Percentiles rank a stretch among this genome's conserved stretches.
phyloP scores from a whole-genome alignment of 2,329 filamentous ascomycete species.

The Hymenoscyphus salicellus region DNA sequence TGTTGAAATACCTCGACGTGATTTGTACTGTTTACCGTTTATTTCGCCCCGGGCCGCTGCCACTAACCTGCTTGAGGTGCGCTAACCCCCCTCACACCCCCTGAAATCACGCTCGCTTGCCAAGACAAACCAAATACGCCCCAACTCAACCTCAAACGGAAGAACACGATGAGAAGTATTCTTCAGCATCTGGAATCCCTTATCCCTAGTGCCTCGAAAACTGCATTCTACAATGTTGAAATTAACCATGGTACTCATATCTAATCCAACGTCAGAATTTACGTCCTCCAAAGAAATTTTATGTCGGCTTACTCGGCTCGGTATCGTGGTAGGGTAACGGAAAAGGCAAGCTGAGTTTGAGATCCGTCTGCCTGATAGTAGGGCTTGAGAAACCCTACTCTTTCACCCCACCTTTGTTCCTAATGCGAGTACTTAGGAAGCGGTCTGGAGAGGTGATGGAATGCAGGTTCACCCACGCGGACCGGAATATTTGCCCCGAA shows the following conservation, averaged over 20 bases:
- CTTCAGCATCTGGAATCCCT: background rate
- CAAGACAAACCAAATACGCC: background rate
- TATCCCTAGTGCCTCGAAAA: background rate
- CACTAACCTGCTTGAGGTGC: too few relatives aligned
- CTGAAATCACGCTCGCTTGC: constrained; percentile 1
- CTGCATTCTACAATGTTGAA: background rate
- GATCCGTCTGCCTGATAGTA: background rate
- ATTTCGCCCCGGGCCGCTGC: background rate
- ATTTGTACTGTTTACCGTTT: background rate
- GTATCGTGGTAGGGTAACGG: too few relatives aligned
- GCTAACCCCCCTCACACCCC: background rate
- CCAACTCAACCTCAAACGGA: background rate
- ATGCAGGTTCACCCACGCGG: background rate
- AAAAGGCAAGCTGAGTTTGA: background rate
- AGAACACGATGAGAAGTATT: background rate
- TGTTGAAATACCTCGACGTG: background rate
- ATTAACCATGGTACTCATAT: background rate
- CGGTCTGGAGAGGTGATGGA: background rate
- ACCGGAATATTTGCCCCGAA: background rate
- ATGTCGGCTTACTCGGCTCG: background rate
- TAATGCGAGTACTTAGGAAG: background rate
- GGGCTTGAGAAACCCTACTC: background rate
- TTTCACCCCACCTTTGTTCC: background rate
- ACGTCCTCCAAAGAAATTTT: background rate
- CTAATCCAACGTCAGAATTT: background rate